Evolutionary conservation across 345 rosid genomes (phyloP).

Genomic region (Excoecaria cochinchinensis): DNA sequence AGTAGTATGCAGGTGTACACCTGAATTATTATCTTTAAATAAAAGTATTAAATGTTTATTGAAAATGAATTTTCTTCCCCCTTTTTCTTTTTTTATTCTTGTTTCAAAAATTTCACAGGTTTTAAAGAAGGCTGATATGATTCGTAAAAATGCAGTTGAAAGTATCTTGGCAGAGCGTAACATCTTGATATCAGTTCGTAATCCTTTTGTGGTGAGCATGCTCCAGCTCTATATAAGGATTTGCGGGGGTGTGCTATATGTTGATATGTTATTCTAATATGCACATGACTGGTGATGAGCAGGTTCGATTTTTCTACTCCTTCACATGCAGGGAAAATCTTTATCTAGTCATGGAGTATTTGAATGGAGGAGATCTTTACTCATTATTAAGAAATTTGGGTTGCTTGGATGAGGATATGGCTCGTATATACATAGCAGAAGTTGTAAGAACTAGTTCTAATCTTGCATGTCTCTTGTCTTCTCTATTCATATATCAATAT

Average conservation of each 20-base stretch:
- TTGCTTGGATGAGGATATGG: slow-evolving; percentile 95
- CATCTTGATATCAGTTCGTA: slow-evolving; percentile 88
- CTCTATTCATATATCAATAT: background rate
- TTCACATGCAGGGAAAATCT: slow-evolving; percentile 98
- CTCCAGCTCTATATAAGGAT: background rate
- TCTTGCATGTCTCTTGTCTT: slow-evolving; percentile 10
- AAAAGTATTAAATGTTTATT: background rate
- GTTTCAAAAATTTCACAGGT: slow-evolving; percentile 53
- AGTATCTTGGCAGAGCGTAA: slow-evolving; percentile 93
- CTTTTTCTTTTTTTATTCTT: too few species aligned
- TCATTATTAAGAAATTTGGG: slow-evolving; percentile 86
- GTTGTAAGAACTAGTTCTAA: slow-evolving; percentile 57
- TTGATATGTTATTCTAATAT: slow-evolving; percentile 24
- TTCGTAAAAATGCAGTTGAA: slow-evolving; percentile 96
- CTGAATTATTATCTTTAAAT: background rate
- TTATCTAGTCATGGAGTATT: slow-evolving; percentile 95
- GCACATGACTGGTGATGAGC: slow-evolving; percentile 38
- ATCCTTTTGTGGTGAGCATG: slow-evolving; percentile 92
- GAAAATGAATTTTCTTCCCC: slow-evolving; percentile 2
- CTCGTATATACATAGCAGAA: slow-evolving; percentile 88
- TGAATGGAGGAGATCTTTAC: slow-evolving; percentile 96
- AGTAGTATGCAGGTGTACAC: background rate
- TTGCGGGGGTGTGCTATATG: slow-evolving; percentile 12
- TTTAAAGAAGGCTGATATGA: slow-evolving; percentile 92
- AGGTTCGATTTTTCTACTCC: slow-evolving; percentile 97